A percentile compares a stretch with the other conserved stretches of the same genome.
phyloP scores from a whole-genome alignment of 139 green algal species.

The Limnomonas spitsbergensis region DNA sequence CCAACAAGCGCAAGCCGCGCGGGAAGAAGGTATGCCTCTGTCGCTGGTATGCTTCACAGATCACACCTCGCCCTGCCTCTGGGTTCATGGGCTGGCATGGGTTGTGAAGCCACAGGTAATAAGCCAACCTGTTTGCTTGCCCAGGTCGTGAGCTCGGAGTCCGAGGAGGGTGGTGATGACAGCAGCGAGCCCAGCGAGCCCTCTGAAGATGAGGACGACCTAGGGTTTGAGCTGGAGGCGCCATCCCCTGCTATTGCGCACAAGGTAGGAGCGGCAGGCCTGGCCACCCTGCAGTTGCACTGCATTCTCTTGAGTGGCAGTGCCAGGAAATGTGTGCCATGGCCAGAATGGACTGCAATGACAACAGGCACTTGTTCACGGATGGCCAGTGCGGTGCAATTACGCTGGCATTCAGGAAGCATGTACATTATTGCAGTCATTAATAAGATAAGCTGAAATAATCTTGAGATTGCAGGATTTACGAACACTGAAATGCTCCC shows the following conservation, averaged over 20 bases:
- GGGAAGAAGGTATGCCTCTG: not conserved
- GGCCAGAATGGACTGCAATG: no score
- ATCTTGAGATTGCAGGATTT: no score
- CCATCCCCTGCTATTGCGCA: slow-evolving; percentile 45
- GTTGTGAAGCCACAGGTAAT: no score
- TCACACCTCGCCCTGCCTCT: not conserved
- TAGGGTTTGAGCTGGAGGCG: slow-evolving; percentile 47
- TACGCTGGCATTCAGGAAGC: no score
- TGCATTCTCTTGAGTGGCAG: no score
- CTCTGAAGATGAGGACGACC: slow-evolving; percentile 31
- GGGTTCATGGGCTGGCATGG: not conserved
- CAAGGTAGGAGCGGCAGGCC: slow-evolving; percentile 29
- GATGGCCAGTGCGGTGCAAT: no score
- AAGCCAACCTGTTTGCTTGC: not conserved
- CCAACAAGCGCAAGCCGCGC: slow-evolving; percentile 16
- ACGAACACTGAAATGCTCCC: no score
- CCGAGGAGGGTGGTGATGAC: not conserved
- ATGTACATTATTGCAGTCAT: no score
- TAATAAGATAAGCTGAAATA: no score
- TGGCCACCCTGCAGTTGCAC: no score
- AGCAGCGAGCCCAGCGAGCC: not conserved
- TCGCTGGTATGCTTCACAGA: not conserved
- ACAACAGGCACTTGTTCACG: no score
- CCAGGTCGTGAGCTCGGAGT: slow-evolving; percentile 7
- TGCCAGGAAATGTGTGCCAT: no score